These are phyloP conservation scores for Coprinellus aureogranulatus DNA, from an alignment of 768 basidiomycete species.

Conservation along the genomic window DNA sequence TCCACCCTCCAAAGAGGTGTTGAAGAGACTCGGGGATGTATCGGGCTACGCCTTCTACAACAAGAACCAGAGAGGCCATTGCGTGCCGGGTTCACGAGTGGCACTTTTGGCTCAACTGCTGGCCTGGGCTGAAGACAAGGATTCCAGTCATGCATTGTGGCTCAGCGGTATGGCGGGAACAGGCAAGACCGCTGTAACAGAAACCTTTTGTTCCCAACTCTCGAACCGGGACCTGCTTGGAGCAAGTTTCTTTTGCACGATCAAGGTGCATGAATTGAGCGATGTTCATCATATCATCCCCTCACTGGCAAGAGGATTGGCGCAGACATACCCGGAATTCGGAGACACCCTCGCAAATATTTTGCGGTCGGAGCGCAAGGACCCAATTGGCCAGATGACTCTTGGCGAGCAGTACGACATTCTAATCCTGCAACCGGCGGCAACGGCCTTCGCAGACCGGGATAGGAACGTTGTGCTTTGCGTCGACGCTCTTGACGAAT, in stretches of 20 bases:
- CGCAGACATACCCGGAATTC: background rate
- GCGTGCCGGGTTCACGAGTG: background rate
- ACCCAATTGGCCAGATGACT: background rate
- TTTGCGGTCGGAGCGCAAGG: background rate
- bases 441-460: background rate
- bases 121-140: background rate
- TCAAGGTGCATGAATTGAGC: background rate
- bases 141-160: conserved; percentile 3
- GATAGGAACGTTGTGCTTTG: conserved; percentile 6
- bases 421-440: background rate
- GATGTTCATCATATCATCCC: background rate
- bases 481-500: conserved; percentile 23
- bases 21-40: background rate
- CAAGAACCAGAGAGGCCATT: background rate
- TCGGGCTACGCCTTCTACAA: background rate
- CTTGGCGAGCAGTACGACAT: background rate
- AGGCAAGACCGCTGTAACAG: conserved; percentile 9
- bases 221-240: background rate
- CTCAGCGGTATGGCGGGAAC: conserved; percentile 5
- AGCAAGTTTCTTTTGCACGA: conserved; percentile 6
- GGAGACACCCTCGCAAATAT: background rate
- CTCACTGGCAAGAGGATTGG: background rate
- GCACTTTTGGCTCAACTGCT: background rate
- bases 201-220: conserved; percentile 4
- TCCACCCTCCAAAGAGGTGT: background rate